Conservation (phyloP, 2,329 filamentous ascomycete species). For the Neocatenulostroma microsporum region DNA sequence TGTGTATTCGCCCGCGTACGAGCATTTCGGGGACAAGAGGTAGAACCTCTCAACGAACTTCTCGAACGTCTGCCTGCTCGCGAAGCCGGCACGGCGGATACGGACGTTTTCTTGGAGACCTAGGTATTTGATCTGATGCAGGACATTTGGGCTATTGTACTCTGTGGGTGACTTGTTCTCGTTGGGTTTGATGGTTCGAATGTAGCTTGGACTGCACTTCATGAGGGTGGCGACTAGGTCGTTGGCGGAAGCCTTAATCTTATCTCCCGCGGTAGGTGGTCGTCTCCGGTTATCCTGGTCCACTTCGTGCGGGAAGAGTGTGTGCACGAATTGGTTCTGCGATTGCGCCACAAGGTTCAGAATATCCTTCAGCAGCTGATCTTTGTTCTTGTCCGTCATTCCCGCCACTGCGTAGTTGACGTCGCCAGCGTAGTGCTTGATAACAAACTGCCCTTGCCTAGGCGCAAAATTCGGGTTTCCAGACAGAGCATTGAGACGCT, state of each 20-base stretch:
- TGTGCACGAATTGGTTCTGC: conserved; percentile 77
- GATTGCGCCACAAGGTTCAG: conserved; percentile 79
- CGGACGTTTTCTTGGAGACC: conserved; percentile 99
- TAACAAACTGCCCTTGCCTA: conserved; percentile 90
- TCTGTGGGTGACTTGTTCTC: conserved; percentile 95
- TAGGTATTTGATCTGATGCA: conserved; percentile 98
- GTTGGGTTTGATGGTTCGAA: conserved; percentile 98
- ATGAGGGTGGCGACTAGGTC: conserved; percentile 90
- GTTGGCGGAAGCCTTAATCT: conserved; percentile 91
- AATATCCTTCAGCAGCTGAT: conserved; percentile 88
- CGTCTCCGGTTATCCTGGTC: conserved; percentile 93
- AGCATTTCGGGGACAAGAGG: conserved; percentile 84
- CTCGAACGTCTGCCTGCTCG: conserved; percentile 93
- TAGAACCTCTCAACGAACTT: conserved; percentile 99
- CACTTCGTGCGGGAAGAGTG: conserved; percentile 83
- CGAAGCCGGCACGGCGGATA: conserved; percentile 91
- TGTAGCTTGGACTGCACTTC: conserved; percentile 96
- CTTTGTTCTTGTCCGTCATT: conserved; percentile 99
- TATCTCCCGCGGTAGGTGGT: conserved; percentile 89
- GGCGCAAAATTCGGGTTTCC: conserved; percentile 82
- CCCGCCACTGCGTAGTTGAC: conserved; percentile 90
- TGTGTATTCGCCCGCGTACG: conserved; percentile 94
- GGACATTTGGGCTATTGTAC: conserved; percentile 83
- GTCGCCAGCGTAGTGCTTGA: conserved; percentile 98
- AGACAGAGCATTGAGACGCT: conserved; percentile 80